Conservation (phyloP, 2,329 filamentous ascomycete genomes). For the Sordariomycetes sp. region DNA sequence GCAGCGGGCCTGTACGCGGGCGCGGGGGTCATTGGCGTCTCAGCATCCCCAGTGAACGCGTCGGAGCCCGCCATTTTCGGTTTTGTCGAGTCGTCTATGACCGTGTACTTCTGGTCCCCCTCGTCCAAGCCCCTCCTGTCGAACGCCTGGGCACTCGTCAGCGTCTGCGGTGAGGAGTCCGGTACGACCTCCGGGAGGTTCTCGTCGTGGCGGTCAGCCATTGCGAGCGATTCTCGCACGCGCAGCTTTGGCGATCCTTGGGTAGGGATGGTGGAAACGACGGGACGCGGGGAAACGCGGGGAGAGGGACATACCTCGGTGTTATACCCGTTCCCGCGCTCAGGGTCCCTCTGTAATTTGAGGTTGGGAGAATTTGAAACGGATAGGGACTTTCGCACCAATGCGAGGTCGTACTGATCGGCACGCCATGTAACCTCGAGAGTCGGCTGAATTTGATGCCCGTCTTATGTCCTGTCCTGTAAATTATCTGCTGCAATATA, state of each 20-base stretch:
- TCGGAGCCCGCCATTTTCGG: neutral
- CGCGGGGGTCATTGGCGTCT: neutral
- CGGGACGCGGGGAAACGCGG: neutral
- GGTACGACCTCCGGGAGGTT: conserved; percentile 6
- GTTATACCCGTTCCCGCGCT: neutral
- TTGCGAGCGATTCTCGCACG: neutral
- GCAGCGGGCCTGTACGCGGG: neutral
- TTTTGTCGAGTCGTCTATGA: neutral
- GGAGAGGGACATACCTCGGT: neutral
- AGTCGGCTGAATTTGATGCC: neutral
- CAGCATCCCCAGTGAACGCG: neutral
- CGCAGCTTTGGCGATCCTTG: neutral
- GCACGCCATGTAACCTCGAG: neutral
- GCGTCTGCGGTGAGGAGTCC: conserved; percentile 1
- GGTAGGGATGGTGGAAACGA: neutral
- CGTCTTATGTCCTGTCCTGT: neutral
- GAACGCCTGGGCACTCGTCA: neutral
- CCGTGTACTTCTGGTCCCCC: conserved; percentile 1
- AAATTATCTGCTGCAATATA: too few species aligned
- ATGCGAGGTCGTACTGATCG: neutral
- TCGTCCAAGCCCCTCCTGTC: conserved; percentile 1
- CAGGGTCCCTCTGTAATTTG: neutral
- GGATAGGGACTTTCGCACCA: neutral
- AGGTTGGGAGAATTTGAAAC: neutral
- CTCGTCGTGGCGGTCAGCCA: neutral